Evolutionary conservation across 192 early-diverging fungal genomes (phyloP).

Genomic region (Coemansia brasiliensis): DNA sequence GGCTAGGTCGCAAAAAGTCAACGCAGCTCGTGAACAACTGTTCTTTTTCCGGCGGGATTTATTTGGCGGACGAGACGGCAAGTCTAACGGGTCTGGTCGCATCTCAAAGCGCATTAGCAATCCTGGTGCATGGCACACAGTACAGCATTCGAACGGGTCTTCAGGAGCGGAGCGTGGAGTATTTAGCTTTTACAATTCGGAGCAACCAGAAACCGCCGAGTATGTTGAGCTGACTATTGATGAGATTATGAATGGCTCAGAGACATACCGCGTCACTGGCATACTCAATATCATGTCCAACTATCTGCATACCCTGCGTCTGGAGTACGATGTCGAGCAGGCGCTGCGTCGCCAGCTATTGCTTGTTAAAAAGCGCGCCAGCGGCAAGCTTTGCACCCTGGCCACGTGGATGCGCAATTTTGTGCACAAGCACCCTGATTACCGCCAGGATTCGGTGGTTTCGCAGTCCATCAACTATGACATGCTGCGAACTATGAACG

Average conservation of each 20-base stretch:
- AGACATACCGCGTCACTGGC: slow-evolving; percentile 66
- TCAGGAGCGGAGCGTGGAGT: neutral
- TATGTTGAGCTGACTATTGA: slow-evolving; percentile 81
- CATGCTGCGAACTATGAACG: slow-evolving; percentile 59
- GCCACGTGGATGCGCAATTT: slow-evolving; percentile 92
- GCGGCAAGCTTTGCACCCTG: slow-evolving; percentile 79
- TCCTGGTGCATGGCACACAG: slow-evolving; percentile 12
- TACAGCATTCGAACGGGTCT: neutral
- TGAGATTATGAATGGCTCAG: slow-evolving; percentile 90
- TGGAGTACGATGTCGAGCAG: slow-evolving; percentile 71
- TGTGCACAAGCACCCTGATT: slow-evolving; percentile 80
- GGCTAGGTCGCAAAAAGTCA: slow-evolving; percentile 75
- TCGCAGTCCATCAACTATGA: slow-evolving; percentile 82
- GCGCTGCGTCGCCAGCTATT: slow-evolving; percentile 75
- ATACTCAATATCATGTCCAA: slow-evolving; percentile 75
- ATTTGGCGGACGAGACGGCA: slow-evolving; percentile 55
- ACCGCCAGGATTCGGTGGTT: slow-evolving; percentile 87
- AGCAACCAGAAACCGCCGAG: slow-evolving; percentile 52
- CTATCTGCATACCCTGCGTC: slow-evolving; percentile 74
- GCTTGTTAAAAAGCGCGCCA: slow-evolving; percentile 76
- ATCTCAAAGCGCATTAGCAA: slow-evolving; percentile 30
- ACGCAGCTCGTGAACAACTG: slow-evolving; percentile 73
- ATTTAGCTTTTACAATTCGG: slow-evolving; percentile 4
- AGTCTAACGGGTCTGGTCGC: slow-evolving; percentile 31
- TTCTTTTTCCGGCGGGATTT: slow-evolving; percentile 91